Conservation (phyloP, 345 rosid species). For the Erysimum cheiranthoides region DNA sequence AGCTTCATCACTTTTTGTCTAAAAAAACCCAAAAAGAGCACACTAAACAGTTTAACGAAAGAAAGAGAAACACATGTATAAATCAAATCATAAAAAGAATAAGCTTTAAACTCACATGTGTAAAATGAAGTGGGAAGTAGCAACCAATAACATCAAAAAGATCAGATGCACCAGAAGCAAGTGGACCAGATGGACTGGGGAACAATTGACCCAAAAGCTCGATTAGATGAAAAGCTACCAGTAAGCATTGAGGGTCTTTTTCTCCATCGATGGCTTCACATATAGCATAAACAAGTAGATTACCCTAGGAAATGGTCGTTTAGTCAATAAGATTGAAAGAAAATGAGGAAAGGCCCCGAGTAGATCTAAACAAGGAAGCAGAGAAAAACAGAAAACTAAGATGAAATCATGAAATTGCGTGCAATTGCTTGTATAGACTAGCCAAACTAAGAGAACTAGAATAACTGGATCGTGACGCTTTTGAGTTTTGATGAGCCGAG, state of each 20-base stretch:
- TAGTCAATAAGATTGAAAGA: conserved; percentile 3
- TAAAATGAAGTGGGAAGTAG: conserved; percentile 92
- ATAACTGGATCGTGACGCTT: conserved; percentile 6
- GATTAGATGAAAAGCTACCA: conserved; percentile 77
- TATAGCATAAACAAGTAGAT: conserved; percentile 60
- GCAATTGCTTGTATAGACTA: background rate
- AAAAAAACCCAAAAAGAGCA: conserved; percentile 32
- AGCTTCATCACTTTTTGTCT: conserved; percentile 67
- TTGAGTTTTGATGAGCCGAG: background rate
- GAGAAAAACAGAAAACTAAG: conserved; percentile 6
- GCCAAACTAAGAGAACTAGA: background rate
- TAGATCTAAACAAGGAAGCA: conserved; percentile 8
- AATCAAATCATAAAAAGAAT: conserved; percentile 21
- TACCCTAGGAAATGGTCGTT: conserved; percentile 54
- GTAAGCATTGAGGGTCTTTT: conserved; percentile 89
- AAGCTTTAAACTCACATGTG: conserved; percentile 72
- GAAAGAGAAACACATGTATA: background rate
- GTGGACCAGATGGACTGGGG: conserved; percentile 72
- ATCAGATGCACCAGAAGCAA: conserved; percentile 60
- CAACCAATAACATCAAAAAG: conserved; percentile 70
- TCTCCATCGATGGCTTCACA: conserved; percentile 86
- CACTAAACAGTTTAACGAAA: conserved; percentile 4
- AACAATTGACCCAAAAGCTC: conserved; percentile 64
- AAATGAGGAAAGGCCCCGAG: conserved; percentile 14
- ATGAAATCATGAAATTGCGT: background rate